Percentiles rank a stretch among this genome's conserved stretches.
phyloP scores from a whole-genome alignment of 768 basidiomycete genomes.

The Termitomyces sp. region DNA sequence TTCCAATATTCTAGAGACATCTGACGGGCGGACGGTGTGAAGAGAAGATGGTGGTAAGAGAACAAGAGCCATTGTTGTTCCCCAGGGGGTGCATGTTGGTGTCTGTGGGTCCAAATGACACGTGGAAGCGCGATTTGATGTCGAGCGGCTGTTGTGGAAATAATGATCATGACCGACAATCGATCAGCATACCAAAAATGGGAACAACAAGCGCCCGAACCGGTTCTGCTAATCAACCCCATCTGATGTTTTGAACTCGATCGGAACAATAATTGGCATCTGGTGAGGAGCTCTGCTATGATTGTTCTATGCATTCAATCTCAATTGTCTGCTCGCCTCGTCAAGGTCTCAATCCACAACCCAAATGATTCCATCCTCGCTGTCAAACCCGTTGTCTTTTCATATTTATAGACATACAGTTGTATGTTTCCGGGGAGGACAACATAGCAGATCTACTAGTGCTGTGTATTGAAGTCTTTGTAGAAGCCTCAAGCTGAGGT shows the following conservation, averaged over 20 bases:
- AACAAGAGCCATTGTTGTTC: conserved; percentile 3
- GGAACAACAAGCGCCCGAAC: neutral
- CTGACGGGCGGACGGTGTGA: neutral
- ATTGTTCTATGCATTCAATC: neutral
- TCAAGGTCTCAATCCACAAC: neutral
- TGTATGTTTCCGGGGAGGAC: neutral
- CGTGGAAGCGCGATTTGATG: conserved; percentile 4
- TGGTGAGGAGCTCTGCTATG: neutral
- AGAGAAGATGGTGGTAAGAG: neutral
- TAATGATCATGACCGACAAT: neutral
- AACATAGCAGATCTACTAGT: too few species aligned
- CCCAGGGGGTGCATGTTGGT: neutral
- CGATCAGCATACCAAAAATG: neutral
- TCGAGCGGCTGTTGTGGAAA: neutral
- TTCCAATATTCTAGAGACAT: neutral
- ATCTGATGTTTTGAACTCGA: neutral
- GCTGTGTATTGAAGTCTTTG: too few species aligned
- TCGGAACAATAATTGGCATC: neutral
- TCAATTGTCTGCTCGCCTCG: neutral
- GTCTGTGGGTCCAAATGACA: conserved; percentile 6
- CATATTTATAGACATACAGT: neutral
- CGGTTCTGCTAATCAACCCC: neutral
- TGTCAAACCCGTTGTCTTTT: too few species aligned
- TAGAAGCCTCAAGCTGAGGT: neutral
- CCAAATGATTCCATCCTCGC: neutral